Base-by-base conservation (phyloP, 2,329 filamentous ascomycete species). In the Neurospora sp. region DNA sequence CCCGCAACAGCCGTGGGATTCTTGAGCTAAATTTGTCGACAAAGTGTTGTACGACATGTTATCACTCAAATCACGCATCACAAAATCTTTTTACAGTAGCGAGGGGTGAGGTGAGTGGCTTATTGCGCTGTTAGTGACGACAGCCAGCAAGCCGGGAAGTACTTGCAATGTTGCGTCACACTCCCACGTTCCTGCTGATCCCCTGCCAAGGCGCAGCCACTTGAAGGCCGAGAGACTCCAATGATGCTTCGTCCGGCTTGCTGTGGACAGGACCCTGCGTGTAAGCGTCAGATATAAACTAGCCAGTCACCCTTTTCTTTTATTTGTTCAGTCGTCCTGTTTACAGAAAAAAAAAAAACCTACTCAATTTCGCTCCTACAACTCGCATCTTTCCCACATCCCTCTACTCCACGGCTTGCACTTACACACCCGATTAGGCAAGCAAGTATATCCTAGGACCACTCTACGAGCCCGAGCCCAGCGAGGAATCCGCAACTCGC, bases 381-480 rank as follows among this genome's bases (percentile, higher is more conserved):
- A 15, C 46, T 52, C 46, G 6, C 46, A 52, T 28, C 11, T 52
- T 52, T 12, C 46, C 6, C 11, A 1, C 46, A 28, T 28, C 46
- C 46, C 23, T n/a, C 52, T 17, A 62, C 52, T 62, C 15, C 52
- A 33, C 52, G 52, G 52, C 52, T 62, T 62, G 52, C 23, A 62
- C 52, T 62, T 62, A 62, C 12, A 62, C 23, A n/a, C 28, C 52
- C 52, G 23, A 62, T 62, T 76, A 92, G 90, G 88, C 89, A 62
- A 82, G 84, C 68, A 85, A 87, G 75, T 89, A 90, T 76, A 82
- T 93, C 65, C 86, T 92, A 73, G 89, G 91, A 74, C 91, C 91
- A 73, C 82, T 93, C 72, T 88, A 83, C 74, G 89, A 85, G 28
- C 89, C 88, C 10, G 88, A 91, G 72, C 90, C 90, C 15, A 87